Evolutionary conservation across 2,329 filamentous ascomycete species (phyloP).

Genomic region (Penicillium sp.): DNA sequence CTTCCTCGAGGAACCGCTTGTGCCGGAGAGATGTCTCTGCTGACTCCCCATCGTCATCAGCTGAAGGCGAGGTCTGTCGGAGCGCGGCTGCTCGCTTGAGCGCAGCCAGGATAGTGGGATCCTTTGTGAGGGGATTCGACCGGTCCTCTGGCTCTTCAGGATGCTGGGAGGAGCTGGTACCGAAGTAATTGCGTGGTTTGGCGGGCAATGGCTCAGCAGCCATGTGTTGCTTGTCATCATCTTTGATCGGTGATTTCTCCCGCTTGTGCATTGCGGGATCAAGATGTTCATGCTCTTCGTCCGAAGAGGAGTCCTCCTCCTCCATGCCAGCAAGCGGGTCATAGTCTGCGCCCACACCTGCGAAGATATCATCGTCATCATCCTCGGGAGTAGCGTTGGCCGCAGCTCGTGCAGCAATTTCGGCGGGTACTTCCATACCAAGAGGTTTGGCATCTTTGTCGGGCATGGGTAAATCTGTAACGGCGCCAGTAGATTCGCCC

Average conservation of each 20-base stretch:
- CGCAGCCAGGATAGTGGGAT: slow-evolving; percentile 77
- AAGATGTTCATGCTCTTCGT: slow-evolving; percentile 30
- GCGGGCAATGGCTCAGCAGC: slow-evolving; percentile 10
- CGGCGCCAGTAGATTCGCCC: slow-evolving; percentile 24
- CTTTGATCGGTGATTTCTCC: slow-evolving; percentile 7
- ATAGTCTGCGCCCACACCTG: slow-evolving; percentile 58
- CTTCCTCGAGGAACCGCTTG: slow-evolving; percentile 69
- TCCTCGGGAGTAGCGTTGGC: slow-evolving; percentile 35
- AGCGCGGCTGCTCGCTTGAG: slow-evolving; percentile 78
- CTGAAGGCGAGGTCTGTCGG: slow-evolving; percentile 45
- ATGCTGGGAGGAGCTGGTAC: slow-evolving; percentile 40
- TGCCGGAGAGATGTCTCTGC: slow-evolving; percentile 66
- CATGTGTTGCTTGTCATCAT: slow-evolving; percentile 12
- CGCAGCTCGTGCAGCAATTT: slow-evolving; percentile 37
- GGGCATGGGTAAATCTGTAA: slow-evolving; percentile 39
- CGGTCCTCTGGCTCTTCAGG: slow-evolving; percentile 46
- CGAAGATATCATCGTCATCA: slow-evolving; percentile 62
- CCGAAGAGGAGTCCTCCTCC: slow-evolving; percentile 45
- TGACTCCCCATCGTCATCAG: slow-evolving; percentile 46
- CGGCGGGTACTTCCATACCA: slow-evolving; percentile 51
- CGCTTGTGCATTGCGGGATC: slow-evolving; percentile 2
- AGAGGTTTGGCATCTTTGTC: slow-evolving; percentile 49
- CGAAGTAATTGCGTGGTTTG: slow-evolving; percentile 50
- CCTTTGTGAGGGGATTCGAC: slow-evolving; percentile 54
- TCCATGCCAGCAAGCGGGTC: slow-evolving; percentile 56